Evolutionary conservation across 768 basidiomycete species (phyloP).

Genomic region (Boletus subcaerulescens): DNA sequence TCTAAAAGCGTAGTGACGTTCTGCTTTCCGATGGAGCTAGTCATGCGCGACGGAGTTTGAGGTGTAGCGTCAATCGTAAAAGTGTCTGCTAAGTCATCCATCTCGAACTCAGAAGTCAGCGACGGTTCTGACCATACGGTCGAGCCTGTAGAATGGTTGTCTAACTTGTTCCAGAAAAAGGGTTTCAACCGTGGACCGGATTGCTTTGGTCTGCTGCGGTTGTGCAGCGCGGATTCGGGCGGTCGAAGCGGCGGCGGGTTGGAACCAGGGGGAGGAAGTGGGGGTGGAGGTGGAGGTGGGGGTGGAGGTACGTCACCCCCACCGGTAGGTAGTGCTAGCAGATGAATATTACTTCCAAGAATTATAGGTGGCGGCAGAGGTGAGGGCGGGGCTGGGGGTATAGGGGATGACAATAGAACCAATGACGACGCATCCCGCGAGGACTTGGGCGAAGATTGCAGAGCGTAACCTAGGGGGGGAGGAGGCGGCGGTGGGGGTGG

Average conservation of each 20-base stretch:
- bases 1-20: constrained; percentile 70
- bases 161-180: constrained; percentile 89
- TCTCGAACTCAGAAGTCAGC: constrained; percentile 43
- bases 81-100: constrained; percentile 71
- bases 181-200: constrained; percentile 66
- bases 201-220: constrained; percentile 31
- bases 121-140: constrained; percentile 73
- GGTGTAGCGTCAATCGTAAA: constrained; percentile 59
- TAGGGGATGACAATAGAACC: constrained; percentile 25
- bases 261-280: constrained; percentile 36
- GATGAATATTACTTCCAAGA: neutral
- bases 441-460: constrained; percentile 24
- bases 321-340: neutral
- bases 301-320: constrained; percentile 1
- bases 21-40: constrained; percentile 48
- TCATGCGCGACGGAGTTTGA: constrained; percentile 39
- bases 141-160: constrained; percentile 35
- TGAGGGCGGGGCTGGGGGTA: constrained; percentile 28
- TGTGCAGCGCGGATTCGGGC: constrained; percentile 31
- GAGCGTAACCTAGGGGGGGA: neutral
- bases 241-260: constrained; percentile 26
- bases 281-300: constrained; percentile 30
- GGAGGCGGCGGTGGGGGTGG: constrained; percentile 28
- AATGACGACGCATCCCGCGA: constrained; percentile 13
- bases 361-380: constrained; percentile 33